These are phyloP conservation scores for Scleroderma citrinum DNA, from an alignment of 768 basidiomycete genomes.

Conservation along the genomic window DNA sequence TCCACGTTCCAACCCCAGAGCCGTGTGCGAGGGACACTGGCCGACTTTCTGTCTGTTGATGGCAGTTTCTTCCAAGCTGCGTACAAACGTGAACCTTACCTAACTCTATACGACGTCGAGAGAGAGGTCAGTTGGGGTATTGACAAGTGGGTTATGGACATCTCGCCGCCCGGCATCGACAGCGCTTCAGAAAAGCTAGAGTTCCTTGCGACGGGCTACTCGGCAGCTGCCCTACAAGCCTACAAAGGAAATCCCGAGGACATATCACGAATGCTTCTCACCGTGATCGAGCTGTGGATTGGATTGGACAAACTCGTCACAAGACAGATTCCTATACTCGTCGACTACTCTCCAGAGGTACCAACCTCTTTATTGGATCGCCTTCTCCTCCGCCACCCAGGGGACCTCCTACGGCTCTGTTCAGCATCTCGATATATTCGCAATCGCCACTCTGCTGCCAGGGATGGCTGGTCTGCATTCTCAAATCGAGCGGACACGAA, in stretches of 20 bases:
- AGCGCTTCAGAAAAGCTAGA: conserved; percentile 19
- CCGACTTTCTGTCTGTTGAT: neutral
- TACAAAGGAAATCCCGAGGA: conserved; percentile 34
- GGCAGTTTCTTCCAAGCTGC: conserved; percentile 9
- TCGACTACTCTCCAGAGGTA: too few species aligned
- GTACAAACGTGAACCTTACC: conserved; percentile 7
- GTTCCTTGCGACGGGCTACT: conserved; percentile 22
- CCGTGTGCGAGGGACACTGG: too few species aligned
- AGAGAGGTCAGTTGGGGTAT: conserved; percentile 24
- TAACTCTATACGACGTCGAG: conserved; percentile 35
- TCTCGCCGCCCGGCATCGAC: neutral
- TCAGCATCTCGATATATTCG: conserved; percentile 27
- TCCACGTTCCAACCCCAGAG: neutral
- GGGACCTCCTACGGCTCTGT: conserved; percentile 23
- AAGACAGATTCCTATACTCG: too few species aligned
- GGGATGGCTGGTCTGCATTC: conserved; percentile 29
- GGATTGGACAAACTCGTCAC: too few species aligned
- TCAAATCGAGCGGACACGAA: conserved; percentile 7
- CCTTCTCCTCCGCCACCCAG: conserved; percentile 25
- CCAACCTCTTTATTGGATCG: conserved; percentile 22
- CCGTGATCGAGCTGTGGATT: too few species aligned
- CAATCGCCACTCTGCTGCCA: conserved; percentile 19
- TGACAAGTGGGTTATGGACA: conserved; percentile 28
- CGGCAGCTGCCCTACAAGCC: conserved; percentile 16
- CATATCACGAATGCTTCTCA: conserved; percentile 17